Percentiles rank a stretch among this genome's conserved stretches.
Conservation (phyloP, 306 rosid species). For the Spatholobus suberectus region DNA sequence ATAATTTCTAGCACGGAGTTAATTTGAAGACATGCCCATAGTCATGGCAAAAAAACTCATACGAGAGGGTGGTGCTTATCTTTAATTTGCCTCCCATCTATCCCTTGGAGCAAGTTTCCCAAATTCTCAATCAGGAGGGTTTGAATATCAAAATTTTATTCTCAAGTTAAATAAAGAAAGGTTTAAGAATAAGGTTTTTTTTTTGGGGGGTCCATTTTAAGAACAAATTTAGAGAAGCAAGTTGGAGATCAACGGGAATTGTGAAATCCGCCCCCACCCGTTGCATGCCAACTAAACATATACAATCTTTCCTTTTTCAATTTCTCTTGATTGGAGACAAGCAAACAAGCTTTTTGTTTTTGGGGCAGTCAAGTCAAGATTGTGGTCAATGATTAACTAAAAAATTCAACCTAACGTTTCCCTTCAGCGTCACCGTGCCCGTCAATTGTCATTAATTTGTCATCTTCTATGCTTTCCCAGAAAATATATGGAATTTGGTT, state of each 20-base stretch:
- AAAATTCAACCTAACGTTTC: conserved; percentile 13
- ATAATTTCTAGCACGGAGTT: too few relatives aligned
- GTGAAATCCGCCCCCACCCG: not conserved
- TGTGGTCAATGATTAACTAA: conserved; percentile 26
- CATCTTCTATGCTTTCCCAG: conserved; percentile 29
- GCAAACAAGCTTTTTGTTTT: not conserved
- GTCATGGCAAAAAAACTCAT: too few relatives aligned
- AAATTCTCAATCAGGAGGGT: too few relatives aligned
- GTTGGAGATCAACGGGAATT: not conserved
- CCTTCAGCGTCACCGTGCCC: not conserved
- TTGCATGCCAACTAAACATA: not conserved
- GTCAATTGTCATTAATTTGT: conserved; percentile 33
- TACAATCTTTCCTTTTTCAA: not conserved
- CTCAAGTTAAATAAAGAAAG: too few relatives aligned
- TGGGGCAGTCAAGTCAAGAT: conserved; percentile 7
- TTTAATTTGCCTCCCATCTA: too few relatives aligned
- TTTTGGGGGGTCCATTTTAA: too few relatives aligned
- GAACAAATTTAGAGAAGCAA: not conserved
- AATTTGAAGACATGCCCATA: too few relatives aligned
- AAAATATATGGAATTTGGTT: conserved; percentile 24
- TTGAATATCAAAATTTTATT: too few relatives aligned
- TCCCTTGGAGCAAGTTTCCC: too few relatives aligned
- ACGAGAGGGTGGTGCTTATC: too few relatives aligned
- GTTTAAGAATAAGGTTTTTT: too few relatives aligned
- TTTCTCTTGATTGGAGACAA: not conserved